Base-by-base conservation (phyloP, 345 rosid species). In the Stellera chamaejasme region DNA sequence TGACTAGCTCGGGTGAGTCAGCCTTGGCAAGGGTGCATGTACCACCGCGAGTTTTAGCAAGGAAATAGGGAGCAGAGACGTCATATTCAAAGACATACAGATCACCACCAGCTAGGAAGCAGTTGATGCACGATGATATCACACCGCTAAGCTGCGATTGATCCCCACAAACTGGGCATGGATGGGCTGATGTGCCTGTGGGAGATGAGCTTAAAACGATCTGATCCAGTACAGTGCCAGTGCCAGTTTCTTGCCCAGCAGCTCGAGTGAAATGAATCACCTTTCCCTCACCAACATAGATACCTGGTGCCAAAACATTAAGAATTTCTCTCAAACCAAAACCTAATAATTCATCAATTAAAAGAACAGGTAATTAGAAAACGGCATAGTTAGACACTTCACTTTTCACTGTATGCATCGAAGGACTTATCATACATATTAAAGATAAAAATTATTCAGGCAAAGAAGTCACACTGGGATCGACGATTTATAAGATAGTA, bases 261-360 rank as follows among this genome's bases (percentile, higher is more conserved):
- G 77, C 87, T 2, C 83, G 77, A 49, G 96, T 88, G 72, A 85
- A 88, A 66, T 85, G 95, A 19, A 85, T 77, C 56, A 85, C 96
- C 61, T 64, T 74, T 39, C 73, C 89, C 14, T 83, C 84, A 0
- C 91, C 95, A 14, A 71, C 13, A 28, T 78, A 85, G 25, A 88
- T 83, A 11, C 96, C 96, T 88, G 59, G 45, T 3, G 12, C 36
- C 10, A 66, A 36, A 36, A 23, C 36, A 64, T 10, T 4, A 19
- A 53, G 10, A 32, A 32, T 32, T 32, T 32, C 39, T 32, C 39
- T 32, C 39, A 32, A 8, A 8, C 39, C 9, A 0, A 32, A 32
- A 32, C 1, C 39, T 5, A 32, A 1, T 32, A 19, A 52, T 48
- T 55, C 19, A 48, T 32, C 5, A 32, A 8, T 32, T 32, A 59